Conservation (phyloP, 2,329 filamentous ascomycete genomes). For the Clarireedia monteithiana region DNA sequence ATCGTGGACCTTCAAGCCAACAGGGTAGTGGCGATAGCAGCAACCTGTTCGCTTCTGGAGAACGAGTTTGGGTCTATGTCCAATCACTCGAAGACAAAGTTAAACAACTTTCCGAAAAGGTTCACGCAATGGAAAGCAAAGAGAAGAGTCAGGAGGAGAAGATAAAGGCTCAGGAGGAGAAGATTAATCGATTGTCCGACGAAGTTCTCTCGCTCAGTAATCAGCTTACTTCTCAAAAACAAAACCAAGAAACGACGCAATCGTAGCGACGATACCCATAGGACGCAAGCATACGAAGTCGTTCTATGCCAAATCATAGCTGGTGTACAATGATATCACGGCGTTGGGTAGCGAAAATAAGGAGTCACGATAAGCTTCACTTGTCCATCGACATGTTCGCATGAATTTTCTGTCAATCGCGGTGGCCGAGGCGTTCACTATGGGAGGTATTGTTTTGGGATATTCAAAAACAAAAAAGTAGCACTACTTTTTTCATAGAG, state of each 20-base stretch:
- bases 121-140: constrained; percentile 33
- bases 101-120: constrained; percentile 38
- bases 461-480: constrained; percentile 12
- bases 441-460: constrained; percentile 10
- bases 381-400: constrained; percentile 11
- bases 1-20: constrained; percentile 15
- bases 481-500: constrained; percentile 12
- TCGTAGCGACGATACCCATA: constrained; percentile 21
- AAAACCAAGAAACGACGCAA: constrained; percentile 15
- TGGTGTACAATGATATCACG: constrained; percentile 20
- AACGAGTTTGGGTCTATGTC: constrained; percentile 64
- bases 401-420: constrained; percentile 10
- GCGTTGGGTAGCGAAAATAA: constrained; percentile 21
- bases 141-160: constrained; percentile 23
- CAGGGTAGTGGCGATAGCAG: constrained; percentile 44
- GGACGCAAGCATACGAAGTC: constrained; percentile 21
- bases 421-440: constrained; percentile 18
- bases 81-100: constrained; percentile 58
- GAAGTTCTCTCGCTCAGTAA: constrained; percentile 23
- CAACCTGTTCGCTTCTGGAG: constrained; percentile 57
- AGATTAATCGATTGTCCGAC: constrained; percentile 25
- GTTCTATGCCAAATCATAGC: constrained; percentile 18
- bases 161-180: constrained; percentile 15
- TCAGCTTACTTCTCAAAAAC: constrained; percentile 20
- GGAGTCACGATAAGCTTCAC: constrained; percentile 6